These are phyloP conservation scores for Citrus cavaleriei DNA, from an alignment of 345 rosid genomes.

Conservation along the genomic window DNA sequence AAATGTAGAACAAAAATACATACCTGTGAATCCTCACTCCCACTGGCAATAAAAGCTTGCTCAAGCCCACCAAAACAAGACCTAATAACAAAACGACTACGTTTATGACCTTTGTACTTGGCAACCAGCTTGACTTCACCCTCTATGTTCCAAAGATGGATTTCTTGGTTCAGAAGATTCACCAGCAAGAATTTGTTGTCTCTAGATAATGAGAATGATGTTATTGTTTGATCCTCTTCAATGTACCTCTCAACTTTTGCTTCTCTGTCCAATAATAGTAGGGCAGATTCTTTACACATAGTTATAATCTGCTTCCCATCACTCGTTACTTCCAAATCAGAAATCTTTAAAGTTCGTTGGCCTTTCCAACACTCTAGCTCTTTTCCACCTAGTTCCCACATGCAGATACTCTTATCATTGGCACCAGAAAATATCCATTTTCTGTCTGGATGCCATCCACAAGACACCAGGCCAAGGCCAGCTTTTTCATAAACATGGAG, in stretches of 20 bases:
- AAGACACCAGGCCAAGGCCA: conserved; percentile 51
- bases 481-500: conserved; percentile 49
- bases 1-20: neutral
- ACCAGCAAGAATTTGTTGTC: conserved; percentile 55
- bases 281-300: conserved; percentile 43
- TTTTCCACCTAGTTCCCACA: conserved; percentile 58
- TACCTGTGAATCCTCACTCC: conserved; percentile 81
- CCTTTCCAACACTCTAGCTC: conserved; percentile 58
- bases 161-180: conserved; percentile 61
- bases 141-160: conserved; percentile 59
- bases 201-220: conserved; percentile 55
- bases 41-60: conserved; percentile 66
- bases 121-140: conserved; percentile 44
- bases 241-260: conserved; percentile 42
- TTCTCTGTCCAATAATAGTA: conserved; percentile 49
- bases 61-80: conserved; percentile 74
- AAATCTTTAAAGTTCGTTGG: conserved; percentile 39
- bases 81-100: conserved; percentile 54
- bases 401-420: conserved; percentile 48
- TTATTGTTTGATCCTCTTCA: conserved; percentile 51
- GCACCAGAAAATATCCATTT: conserved; percentile 44
- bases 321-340: conserved; percentile 54
- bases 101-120: conserved; percentile 56
- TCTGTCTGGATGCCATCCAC: conserved; percentile 67
- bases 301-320: conserved; percentile 51